phyloP scores from a whole-genome alignment of 306 rosid genomes.

The Hylodesmum podocarpum region DNA sequence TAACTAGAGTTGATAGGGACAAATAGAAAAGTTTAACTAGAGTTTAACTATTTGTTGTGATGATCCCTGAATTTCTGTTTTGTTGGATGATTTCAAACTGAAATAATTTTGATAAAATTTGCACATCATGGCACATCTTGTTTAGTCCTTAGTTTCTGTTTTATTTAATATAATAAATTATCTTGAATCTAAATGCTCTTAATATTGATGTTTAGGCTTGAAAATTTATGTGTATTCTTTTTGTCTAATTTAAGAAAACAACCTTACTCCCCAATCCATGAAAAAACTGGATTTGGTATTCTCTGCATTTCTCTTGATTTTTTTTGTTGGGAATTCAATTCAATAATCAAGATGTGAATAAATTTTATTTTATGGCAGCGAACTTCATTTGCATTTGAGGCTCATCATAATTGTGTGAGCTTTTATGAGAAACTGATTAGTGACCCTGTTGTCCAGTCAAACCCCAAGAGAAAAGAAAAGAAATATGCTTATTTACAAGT shows the following conservation, averaged over 20 bases:
- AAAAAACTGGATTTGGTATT: neutral
- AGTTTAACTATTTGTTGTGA: too few relatives aligned
- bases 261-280: neutral
- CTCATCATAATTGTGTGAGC: neutral
- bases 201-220: neutral
- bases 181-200: neutral
- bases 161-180: neutral
- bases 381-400: neutral
- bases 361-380: neutral
- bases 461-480: neutral
- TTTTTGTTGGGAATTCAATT: conserved; percentile 5
- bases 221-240: neutral
- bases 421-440: neutral
- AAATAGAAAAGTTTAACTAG: too few relatives aligned
- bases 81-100: neutral
- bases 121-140: neutral
- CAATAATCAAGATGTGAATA: neutral
- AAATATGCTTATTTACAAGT: neutral
- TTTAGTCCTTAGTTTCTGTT: neutral
- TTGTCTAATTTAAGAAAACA: neutral
- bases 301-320: neutral
- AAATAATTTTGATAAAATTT: neutral
- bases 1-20: too few relatives aligned
- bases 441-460: neutral
- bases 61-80: neutral